Percentiles rank a stretch among this genome's conserved stretches.
Conservation (phyloP, 2,329 filamentous ascomycete species). For the Microsporum canis region DNA sequence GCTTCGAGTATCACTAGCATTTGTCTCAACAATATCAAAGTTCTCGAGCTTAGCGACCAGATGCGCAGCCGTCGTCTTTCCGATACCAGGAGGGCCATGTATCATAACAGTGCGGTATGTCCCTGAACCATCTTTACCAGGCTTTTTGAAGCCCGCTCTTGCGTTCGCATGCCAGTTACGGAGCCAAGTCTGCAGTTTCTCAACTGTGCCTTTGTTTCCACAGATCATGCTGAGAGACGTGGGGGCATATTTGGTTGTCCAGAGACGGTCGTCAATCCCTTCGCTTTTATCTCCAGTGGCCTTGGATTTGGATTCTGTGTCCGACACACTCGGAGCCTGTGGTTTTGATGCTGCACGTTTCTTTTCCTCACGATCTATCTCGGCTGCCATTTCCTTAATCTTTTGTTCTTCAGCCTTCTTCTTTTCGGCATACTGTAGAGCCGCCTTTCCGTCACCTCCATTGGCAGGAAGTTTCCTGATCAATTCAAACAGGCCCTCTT, state of each 20-base stretch:
- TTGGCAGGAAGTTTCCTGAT: constrained; percentile 71
- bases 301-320: constrained; percentile 15
- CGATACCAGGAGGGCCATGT: constrained; percentile 88
- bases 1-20: constrained; percentile 89
- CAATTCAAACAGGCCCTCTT: constrained; percentile 79
- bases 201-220: constrained; percentile 82
- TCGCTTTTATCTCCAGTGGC: constrained; percentile 28
- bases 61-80: constrained; percentile 94
- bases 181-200: constrained; percentile 82
- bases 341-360: constrained; percentile 36
- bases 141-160: constrained; percentile 68
- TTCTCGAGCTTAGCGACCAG: constrained; percentile 85
- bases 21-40: constrained; percentile 87
- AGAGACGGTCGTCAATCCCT: constrained; percentile 53
- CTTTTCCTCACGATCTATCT: constrained; percentile 76
- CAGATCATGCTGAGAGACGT: constrained; percentile 77
- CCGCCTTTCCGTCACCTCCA: constrained; percentile 78
- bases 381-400: constrained; percentile 63
- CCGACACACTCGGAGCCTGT: constrained; percentile 35
- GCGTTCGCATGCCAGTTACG: constrained; percentile 67
- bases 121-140: constrained; percentile 74
- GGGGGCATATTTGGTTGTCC: constrained; percentile 93
- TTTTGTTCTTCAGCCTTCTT: constrained; percentile 74
- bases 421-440: constrained; percentile 74
- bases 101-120: constrained; percentile 83